A percentile compares a stretch with the other conserved stretches of the same genome.
phyloP scores from a whole-genome alignment of 441 rosid genomes.

The Erodium moschatum region DNA sequence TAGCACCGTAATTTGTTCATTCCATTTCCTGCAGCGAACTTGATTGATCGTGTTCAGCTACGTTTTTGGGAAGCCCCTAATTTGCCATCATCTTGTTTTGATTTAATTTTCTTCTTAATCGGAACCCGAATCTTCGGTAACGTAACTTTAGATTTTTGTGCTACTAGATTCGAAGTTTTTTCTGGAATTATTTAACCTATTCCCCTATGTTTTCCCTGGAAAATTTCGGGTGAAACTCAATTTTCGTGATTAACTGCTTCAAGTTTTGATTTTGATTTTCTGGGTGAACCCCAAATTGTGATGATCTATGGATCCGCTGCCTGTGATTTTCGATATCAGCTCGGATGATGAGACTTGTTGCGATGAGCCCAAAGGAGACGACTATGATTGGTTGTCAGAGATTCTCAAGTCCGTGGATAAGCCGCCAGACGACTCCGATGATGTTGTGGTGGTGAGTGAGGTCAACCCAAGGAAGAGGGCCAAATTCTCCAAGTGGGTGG shows the following conservation, averaged over 20 bases:
- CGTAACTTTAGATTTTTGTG: no score
- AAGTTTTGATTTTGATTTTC: not conserved
- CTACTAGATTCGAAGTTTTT: not conserved
- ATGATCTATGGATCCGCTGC: slow-evolving; percentile 25
- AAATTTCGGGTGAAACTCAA: not conserved
- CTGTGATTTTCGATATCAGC: slow-evolving; percentile 45
- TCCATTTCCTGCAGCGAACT: no score
- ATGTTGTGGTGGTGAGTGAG: slow-evolving; percentile 52
- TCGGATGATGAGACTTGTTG: slow-evolving; percentile 56
- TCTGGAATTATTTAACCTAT: not conserved
- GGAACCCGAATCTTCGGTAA: no score
- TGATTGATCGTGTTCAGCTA: no score
- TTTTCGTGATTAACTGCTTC: not conserved
- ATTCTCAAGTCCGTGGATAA: slow-evolving; percentile 20
- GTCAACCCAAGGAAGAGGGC: slow-evolving; percentile 28
- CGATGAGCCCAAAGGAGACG: slow-evolving; percentile 26
- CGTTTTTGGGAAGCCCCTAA: no score
- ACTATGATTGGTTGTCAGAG: slow-evolving; percentile 33
- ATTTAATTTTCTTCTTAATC: no score
- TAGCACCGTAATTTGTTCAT: no score
- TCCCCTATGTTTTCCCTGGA: not conserved
- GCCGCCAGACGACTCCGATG: slow-evolving; percentile 31
- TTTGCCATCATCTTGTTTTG: no score
- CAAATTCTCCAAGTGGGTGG: slow-evolving; percentile 23
- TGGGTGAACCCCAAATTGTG: no score